Percentiles rank a stretch among this genome's conserved stretches.
phyloP scores from a whole-genome alignment of 176 grass and related monocot genomes.

The Aegilops speltoides region DNA sequence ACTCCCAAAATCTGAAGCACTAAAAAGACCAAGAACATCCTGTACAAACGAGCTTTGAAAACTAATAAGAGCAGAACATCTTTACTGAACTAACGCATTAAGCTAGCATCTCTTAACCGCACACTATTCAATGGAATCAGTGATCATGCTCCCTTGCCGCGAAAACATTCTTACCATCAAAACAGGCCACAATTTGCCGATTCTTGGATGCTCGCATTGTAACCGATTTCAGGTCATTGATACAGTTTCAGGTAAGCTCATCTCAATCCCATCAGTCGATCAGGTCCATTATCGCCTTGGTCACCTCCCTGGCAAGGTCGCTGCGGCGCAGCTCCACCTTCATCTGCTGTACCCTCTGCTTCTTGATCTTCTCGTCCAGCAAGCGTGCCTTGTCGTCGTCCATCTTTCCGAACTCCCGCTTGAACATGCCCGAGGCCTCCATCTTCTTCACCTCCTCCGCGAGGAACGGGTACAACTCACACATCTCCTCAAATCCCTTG shows the following conservation, averaged over 20 bases:
- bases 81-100: no score
- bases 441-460: constrained; percentile 28
- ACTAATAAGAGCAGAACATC: no score
- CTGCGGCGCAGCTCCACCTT: background rate
- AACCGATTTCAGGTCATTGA: background rate
- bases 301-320: constrained; percentile 35
- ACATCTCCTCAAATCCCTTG: background rate
- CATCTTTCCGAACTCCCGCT: constrained; percentile 39
- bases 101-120: background rate
- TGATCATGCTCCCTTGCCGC: background rate
- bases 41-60: no score
- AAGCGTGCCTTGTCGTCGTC: constrained; percentile 27
- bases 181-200: background rate
- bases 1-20: no score
- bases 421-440: constrained; percentile 8
- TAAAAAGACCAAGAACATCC: no score
- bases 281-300: constrained; percentile 23
- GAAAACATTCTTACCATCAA: background rate
- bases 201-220: background rate
- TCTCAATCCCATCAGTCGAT: background rate
- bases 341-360: background rate
- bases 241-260: background rate
- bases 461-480: constrained; percentile 34
- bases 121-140: background rate
- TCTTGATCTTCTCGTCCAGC: constrained; percentile 54